A percentile compares a stretch with the other conserved stretches of the same genome.
Conservation (phyloP, 2,329 filamentous ascomycete species). For the Sordariomycetes sp. region DNA sequence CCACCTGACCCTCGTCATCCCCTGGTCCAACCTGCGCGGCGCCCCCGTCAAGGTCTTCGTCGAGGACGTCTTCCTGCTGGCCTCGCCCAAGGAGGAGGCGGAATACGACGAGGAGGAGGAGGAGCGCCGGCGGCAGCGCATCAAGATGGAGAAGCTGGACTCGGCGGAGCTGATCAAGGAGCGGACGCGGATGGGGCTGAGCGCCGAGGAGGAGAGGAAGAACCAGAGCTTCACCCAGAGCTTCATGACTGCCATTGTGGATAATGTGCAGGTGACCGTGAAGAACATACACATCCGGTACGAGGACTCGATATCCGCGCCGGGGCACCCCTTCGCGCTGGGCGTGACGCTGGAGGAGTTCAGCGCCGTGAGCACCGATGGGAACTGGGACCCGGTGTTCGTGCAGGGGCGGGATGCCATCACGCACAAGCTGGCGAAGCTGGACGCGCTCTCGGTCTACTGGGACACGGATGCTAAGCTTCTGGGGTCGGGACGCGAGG, state of each 20-base stretch:
- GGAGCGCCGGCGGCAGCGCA: constrained; percentile 69
- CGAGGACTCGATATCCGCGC: constrained; percentile 91
- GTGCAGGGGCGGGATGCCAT: constrained; percentile 76
- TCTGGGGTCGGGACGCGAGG: constrained; percentile 71
- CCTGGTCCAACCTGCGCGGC: constrained; percentile 92
- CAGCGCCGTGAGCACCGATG: constrained; percentile 92
- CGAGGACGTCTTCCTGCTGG: constrained; percentile 91
- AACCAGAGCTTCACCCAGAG: constrained; percentile 97
- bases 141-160: constrained; percentile 98
- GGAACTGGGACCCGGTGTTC: constrained; percentile 90
- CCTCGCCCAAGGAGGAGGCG: constrained; percentile 89
- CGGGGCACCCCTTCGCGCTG: constrained; percentile 87
- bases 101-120: constrained; percentile 92
- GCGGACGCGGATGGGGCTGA: constrained; percentile 83
- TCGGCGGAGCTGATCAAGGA: constrained; percentile 93
- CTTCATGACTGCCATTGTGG: constrained; percentile 89
- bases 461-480: constrained; percentile 94
- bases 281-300: constrained; percentile 99
- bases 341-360: constrained; percentile 92
- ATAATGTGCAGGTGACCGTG: constrained; percentile 94
- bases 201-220: constrained; percentile 89
- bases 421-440: constrained; percentile 87
- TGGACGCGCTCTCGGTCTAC: constrained; percentile 86
- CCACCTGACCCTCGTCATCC: constrained; percentile 82
- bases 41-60: constrained; percentile 93